Evolutionary conservation across 345 rosid species (phyloP).

Genomic region (Rhizophora mangle): DNA sequence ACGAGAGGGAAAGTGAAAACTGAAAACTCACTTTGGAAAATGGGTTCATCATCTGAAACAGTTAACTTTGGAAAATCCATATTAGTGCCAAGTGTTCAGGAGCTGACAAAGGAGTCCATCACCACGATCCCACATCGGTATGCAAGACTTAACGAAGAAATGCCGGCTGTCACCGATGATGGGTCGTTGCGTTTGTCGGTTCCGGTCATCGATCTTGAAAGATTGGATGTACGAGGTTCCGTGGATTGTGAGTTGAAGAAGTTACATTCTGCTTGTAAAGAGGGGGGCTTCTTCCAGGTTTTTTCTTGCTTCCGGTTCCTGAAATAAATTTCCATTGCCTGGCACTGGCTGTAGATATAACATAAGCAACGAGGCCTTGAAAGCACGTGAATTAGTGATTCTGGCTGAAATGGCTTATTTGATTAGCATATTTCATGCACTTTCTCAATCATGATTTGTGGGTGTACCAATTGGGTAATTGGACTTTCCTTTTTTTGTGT

Average conservation of each 20-base stretch:
- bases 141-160: slow-evolving; percentile 18
- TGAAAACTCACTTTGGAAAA: neutral
- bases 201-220: slow-evolving; percentile 41
- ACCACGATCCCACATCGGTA: slow-evolving; percentile 43
- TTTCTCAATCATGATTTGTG: too few species aligned
- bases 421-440: too few species aligned
- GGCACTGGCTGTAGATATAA: too few species aligned
- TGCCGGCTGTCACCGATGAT: neutral
- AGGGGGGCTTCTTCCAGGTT: slow-evolving; percentile 50
- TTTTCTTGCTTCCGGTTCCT: neutral
- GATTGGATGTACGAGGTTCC: slow-evolving; percentile 17
- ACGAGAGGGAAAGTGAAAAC: too few species aligned
- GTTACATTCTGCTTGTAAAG: slow-evolving; percentile 39
- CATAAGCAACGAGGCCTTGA: too few species aligned
- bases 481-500: too few species aligned
- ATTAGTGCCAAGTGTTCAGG: slow-evolving; percentile 52
- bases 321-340: neutral
- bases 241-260: slow-evolving; percentile 26
- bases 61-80: slow-evolving; percentile 46
- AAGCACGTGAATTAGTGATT: too few species aligned
- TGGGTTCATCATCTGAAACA: slow-evolving; percentile 29
- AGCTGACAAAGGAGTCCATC: slow-evolving; percentile 38
- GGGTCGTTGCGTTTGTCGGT: slow-evolving; percentile 16
- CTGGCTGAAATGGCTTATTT: too few species aligned
- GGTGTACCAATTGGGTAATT: too few species aligned